Evolutionary conservation across 1,284 basidiomycete species (phyloP), one percentile per base, ranked within the genome.

Genomic region (Sanghuangporus weigelae): DNA sequence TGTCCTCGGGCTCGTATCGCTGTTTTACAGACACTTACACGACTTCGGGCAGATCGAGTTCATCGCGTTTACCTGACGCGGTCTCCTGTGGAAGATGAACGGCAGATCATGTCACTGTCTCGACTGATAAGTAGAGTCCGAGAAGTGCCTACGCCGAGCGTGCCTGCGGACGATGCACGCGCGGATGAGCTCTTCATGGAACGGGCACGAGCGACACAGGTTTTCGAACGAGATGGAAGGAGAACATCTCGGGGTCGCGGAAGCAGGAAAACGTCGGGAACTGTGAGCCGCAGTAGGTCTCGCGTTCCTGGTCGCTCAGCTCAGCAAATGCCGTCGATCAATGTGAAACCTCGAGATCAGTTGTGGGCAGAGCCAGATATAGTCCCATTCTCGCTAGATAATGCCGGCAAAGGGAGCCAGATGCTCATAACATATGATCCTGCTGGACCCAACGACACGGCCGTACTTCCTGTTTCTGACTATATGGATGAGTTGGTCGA

Each of bases 11-110:
- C 91, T 0, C 81, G 93, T 26, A 74, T 98, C 16, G 79, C 85
- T 2, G 83, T 91, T 2, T 78, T 99, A 8, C 93, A 96, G 71
- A 97, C 96, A 81, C 73, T 97, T 64, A 86, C 96, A 77, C 88
- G 95, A 11, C 78, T 99, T 23, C 84, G 97, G 57, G 95, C 93
- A 1, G 96, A 98, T 72, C 86, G 93, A 2, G 91, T 95, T 70
- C 97, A 99, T 73, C 83, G 90, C 14, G 74, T 99, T 46, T 97
- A 91, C 73, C 89, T 92, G 66, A 71, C 76, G 19, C 71, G 72
- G 31, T 75, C 81, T 53, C 75, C 82, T 39, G 76, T 79, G 39
- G 70, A 71, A 21, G 69, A 70, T 14, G 63, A 64, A 12, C 40
- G 38, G 31, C 62, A 66, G 1, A 40, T 63, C 12, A 7, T 42